A percentile compares a stretch with the other conserved stretches of the same genome.
phyloP scores from a whole-genome alignment of 2,329 filamentous ascomycete species.

The Fusarium burgessii region DNA sequence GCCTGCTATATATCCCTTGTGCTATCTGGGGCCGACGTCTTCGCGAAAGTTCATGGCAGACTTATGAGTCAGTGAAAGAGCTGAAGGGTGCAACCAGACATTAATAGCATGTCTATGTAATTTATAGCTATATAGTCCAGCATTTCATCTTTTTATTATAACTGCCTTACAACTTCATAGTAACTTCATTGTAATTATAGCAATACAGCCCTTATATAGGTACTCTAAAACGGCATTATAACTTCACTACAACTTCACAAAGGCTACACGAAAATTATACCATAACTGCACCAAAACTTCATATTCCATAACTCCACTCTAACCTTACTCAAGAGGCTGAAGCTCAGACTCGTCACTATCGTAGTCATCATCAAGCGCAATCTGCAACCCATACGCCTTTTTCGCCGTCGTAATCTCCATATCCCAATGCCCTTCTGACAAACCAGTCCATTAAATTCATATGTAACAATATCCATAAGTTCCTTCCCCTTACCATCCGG shows the following conservation, averaged over 20 bases:
- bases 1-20: constrained; percentile 44
- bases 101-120: fast-evolving
- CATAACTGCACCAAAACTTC: no score
- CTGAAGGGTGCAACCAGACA: constrained; percentile 3
- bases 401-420: not conserved
- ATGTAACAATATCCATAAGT: not conserved
- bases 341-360: no score
- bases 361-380: not conserved
- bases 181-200: no score
- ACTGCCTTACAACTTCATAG: no score
- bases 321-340: no score
- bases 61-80: not conserved
- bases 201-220: no score
- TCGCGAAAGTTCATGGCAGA: constrained; percentile 24
- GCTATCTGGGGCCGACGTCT: constrained; percentile 45
- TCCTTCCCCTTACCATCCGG: not conserved
- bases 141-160: no score
- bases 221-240: no score
- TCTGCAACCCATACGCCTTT: not conserved
- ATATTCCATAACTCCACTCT: no score
- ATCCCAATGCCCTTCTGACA: not conserved
- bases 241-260: no score
- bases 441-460: not conserved
- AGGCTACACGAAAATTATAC: no score
- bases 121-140: not conserved